Evolutionary conservation across 306 rosid genomes (phyloP), one percentile per base, ranked within the genome.

Genomic region (Casuarina glauca): DNA sequence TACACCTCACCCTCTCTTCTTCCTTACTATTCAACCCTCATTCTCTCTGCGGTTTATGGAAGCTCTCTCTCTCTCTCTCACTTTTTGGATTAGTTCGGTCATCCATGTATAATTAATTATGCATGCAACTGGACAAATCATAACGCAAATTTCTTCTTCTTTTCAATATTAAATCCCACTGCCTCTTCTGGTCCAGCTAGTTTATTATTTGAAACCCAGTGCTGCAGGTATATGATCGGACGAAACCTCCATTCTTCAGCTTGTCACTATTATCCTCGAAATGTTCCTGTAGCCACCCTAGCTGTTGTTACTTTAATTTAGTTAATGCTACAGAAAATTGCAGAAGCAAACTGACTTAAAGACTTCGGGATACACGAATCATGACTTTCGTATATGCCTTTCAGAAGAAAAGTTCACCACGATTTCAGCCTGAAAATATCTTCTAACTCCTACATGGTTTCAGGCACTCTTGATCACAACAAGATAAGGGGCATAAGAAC

Each of bases 41-140:
- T 62, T 72, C 46, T 82, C 66, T 44, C 77, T 86, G 85, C 90
- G 96, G 90, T 87, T 82, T 80, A 52, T 53, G 74, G 43, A 75
- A 71, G 77, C 66, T 83, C 82, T 87, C 78, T 81, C 84, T 84
- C 77, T 82, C 86, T 80, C 54, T 81, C 85, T 74, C 80, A 50
- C 85, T 87, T 89, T 86, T 88, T 87, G 92, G 96, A 89, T 91
- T 93, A 93, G 98, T 90, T 96, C 73, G 84, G 48, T 80, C 84
- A 55, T 87, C 74, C 6, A 57, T 63, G 72, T 67, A 58, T 58
- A 20, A 6, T 90, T 76, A 72, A 88, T 64, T 85, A 91, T 88
- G 81, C 87, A 85, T 87, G 89, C 91, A 90, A 87, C 53, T 44
- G 61, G 96, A 86, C 97, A 89, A 78, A 85, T 46, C 61, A 76